Evolutionary conservation across 352 stramenopile genomes (phyloP).

Genomic region (Globisporangium sylvaticum): DNA sequence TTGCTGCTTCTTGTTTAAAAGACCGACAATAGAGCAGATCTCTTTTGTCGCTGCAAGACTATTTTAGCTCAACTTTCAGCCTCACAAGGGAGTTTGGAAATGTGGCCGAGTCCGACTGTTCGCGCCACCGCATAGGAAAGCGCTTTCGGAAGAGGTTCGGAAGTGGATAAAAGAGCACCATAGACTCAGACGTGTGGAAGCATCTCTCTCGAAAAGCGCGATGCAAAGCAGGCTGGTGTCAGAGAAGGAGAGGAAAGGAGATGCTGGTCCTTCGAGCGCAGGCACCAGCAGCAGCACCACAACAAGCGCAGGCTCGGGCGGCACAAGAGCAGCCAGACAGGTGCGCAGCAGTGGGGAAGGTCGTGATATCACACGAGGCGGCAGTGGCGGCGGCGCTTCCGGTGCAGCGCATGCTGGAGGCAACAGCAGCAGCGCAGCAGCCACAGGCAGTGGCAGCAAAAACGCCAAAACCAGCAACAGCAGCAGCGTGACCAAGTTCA

Average conservation of each 20-base stretch:
- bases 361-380: conserved; percentile 15
- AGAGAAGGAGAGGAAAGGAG: conserved; percentile 9
- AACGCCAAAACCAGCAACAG: conserved; percentile 1
- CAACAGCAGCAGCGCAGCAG: neutral
- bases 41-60: neutral
- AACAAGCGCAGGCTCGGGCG: conserved; percentile 7
- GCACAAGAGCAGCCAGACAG: conserved; percentile 25
- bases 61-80: conserved; percentile 1
- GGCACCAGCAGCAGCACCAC: conserved; percentile 12
- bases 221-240: neutral
- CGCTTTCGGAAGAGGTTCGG: neutral
- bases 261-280: conserved; percentile 20
- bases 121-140: neutral
- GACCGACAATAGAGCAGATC: neutral
- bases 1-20: conserved; percentile 4
- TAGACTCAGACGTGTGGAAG: no score
- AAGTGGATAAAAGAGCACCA: no score
- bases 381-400: conserved; percentile 10
- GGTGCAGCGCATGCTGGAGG: neutral
- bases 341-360: conserved; percentile 36
- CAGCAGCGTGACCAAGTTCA: conserved; percentile 64
- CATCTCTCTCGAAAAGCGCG: neutral
- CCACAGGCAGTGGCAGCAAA: neutral
- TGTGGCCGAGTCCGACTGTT: neutral
- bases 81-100: no score